Conservation (phyloP, 1,284 basidiomycete genomes). For the Malassezia furfur region DNA sequence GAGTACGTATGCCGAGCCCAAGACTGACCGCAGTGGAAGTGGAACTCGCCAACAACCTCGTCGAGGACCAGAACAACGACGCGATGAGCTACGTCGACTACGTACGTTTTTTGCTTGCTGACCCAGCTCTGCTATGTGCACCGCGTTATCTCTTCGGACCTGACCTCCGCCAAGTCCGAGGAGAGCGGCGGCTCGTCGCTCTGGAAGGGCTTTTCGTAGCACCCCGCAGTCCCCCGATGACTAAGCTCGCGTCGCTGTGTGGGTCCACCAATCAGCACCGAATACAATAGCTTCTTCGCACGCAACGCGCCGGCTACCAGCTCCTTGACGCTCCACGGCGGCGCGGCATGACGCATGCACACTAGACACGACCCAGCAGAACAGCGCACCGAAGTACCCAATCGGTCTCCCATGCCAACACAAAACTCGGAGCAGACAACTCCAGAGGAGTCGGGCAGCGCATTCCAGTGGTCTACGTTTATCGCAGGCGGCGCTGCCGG, state of each 20-base stretch:
- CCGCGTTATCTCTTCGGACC: conserved; percentile 41
- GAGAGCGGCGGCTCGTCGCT: conserved; percentile 7
- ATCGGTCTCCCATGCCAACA: no score
- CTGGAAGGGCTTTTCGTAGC: conserved; percentile 17
- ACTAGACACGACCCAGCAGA: not conserved
- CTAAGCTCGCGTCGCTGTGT: not conserved
- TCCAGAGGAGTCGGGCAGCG: not conserved
- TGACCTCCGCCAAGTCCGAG: conserved; percentile 29
- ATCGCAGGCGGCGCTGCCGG: conserved; percentile 61
- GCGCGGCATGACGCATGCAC: not conserved
- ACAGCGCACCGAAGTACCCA: no score
- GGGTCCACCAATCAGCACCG: not conserved
- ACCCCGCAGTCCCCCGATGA: not conserved
- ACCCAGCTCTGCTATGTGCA: conserved; percentile 39
- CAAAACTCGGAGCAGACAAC: no score
- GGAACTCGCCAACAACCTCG: conserved; percentile 90
- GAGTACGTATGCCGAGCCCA: conserved; percentile 20
- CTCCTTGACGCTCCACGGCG: not conserved
- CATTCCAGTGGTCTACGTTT: conserved; percentile 42
- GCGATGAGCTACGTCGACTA: conserved; percentile 56
- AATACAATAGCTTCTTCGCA: not conserved
- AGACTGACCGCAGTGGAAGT: conserved; percentile 58
- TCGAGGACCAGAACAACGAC: conserved; percentile 95
- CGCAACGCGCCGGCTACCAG: not conserved
- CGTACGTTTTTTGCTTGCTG: conserved; percentile 3